These are phyloP conservation scores for Arctium minus DNA, from an alignment of 129 eudicot species.

Conservation along the genomic window DNA sequence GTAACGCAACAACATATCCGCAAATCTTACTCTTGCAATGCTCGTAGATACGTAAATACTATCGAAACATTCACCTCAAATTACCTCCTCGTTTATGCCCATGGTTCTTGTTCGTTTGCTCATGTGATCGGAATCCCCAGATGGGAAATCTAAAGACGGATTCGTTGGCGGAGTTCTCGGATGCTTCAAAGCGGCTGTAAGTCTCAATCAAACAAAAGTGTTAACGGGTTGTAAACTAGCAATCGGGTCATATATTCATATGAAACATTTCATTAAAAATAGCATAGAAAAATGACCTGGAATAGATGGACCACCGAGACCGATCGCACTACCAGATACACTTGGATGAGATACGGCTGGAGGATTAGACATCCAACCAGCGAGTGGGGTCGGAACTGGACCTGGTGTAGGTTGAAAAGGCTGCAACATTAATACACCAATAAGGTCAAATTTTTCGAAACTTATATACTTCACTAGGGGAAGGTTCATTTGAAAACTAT, in stretches of 20 bases:
- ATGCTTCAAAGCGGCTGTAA: conserved; percentile 79
- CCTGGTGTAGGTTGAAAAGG: conserved; percentile 81
- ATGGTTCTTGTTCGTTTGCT: conserved; percentile 72
- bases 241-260: neutral
- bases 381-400: conserved; percentile 72
- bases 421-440: conserved; percentile 32
- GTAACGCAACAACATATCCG: conserved; percentile 2
- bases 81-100: conserved; percentile 85
- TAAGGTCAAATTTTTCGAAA: neutral
- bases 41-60: neutral
- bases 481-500: neutral
- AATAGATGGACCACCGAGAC: conserved; percentile 83
- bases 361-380: conserved; percentile 99
- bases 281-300: conserved; percentile 43
- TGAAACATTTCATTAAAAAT: neutral
- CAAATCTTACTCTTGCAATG: neutral
- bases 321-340: conserved; percentile 76
- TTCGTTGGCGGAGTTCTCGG: conserved; percentile 74
- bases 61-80: neutral
- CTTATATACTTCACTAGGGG: neutral
- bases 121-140: conserved; percentile 82
- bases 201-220: neutral
- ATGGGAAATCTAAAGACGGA: conserved; percentile 71
- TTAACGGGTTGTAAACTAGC: neutral
- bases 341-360: conserved; percentile 67